Evolutionary conservation across 2,329 filamentous ascomycete genomes (phyloP), one percentile per base, ranked within the genome.

Genomic region (Colletotrichum sp.): DNA sequence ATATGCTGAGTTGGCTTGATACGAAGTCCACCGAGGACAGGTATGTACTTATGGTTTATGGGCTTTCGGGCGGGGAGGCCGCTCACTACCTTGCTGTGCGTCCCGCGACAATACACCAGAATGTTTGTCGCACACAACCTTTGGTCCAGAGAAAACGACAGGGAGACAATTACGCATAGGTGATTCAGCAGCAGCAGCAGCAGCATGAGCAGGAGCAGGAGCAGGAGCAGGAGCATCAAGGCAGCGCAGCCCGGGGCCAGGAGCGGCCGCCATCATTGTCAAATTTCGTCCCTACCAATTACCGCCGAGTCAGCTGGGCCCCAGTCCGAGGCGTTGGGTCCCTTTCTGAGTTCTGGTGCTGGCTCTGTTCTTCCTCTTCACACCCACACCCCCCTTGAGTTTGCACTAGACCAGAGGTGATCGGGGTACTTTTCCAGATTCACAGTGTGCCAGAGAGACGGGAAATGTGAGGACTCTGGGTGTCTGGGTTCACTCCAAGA

Each of bases 301-400:
- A 77, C 44, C 65, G 59, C 71, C 74, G 66, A 77, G 71, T 77
- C 75, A 71, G 66, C 75, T 75, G 36, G 75, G 62, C 75, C 75
- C 75, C 66, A 75, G 75, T 77, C 75, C 75, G 52, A 77, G 75
- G 75, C 71, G 61, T 68, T 75, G 75, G 75, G 75, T 75, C 72
- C 59, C 69, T 71, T 61, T 64, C 59, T 71, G 16, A 49, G 44
- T 61, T 30, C 16, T 61, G 57, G 27, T 30, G 16, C 57, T 61
- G 57, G 27, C 29, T 30, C 57, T 61, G 57, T n/a, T 32, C 67
- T n/a, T 30, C 8, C 69, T 52, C 39, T 29, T 25, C 12, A 61
- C 29, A 52, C 64, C 57, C 61, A 36, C 32, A n/a, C 30, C 27
- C 44, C 19, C 61, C 39, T 57, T 67, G 36, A 57, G 55, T 44